Conservation (phyloP, 2,329 filamentous ascomycete species). For the Colletotrichum sp. region DNA sequence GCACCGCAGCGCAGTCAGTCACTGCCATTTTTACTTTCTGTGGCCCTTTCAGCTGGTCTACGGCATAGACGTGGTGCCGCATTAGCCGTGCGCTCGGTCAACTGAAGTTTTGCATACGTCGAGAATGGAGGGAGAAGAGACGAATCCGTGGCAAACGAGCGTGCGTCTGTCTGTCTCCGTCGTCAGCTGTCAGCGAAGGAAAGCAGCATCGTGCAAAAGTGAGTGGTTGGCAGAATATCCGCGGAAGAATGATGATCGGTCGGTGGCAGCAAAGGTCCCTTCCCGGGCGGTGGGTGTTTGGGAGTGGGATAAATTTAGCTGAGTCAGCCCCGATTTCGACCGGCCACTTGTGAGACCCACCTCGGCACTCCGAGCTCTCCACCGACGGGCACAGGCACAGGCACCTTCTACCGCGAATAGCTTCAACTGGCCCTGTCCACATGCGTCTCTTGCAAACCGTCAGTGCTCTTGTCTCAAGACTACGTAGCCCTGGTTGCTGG, state of each 20-base stretch:
- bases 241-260: background rate
- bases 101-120: background rate
- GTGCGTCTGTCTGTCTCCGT: background rate
- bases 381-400: background rate
- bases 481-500: background rate
- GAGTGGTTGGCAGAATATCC: background rate
- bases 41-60: background rate
- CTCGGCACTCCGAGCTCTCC: background rate
- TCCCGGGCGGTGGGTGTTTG: background rate
- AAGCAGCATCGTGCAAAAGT: background rate
- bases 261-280: background rate
- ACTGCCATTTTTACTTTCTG: background rate
- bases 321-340: background rate
- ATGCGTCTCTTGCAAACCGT: background rate
- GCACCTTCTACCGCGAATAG: background rate
- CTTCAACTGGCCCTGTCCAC: background rate
- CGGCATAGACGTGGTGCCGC: background rate
- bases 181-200: slow-evolving; percentile 20
- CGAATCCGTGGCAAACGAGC: background rate
- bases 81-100: slow-evolving; percentile 7
- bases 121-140: background rate
- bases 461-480: slow-evolving; percentile 5
- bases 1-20: background rate
- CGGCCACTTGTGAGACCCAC: background rate
- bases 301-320: background rate